Evolutionary conservation across 768 basidiomycete genomes (phyloP), one percentile per base, ranked within the genome.

Genomic region (Russula griseocarnosa): DNA sequence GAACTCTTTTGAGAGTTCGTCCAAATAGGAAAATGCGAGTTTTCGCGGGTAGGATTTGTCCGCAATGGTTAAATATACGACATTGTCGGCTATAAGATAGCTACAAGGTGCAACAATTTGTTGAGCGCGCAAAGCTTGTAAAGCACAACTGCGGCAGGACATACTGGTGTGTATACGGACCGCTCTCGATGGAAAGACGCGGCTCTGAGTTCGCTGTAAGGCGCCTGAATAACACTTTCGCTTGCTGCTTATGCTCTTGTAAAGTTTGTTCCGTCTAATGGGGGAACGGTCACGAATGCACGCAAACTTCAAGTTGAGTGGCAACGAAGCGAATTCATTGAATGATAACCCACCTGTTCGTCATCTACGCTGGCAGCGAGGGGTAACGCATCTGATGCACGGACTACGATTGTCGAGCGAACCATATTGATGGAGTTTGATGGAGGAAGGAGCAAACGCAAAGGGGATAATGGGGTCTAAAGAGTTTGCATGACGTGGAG

Each of bases 11-110:
- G 92, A 90, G 50, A 99, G 81, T 76, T 99, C 97, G 69, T 98
- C 94, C 55, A 99, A 83, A 76, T 94, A 99, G 9, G 94, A 94
- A 77, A 99, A 99, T 1, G 94, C 94, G 38, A 98, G 85, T 75
- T 98, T 98, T 65, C 96, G 83, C 24, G 94, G 94, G 77, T 98
- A 98, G 5, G 94, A 95, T 74, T 94, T 93, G 79, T 98, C 97
- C 42, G 94, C 87, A 73, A 99, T 93, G 63, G 91, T 88, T 67
- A 98, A 82, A 77, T 94, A 99, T 59, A 96, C 90, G 63, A 98
- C 94, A 77, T 94, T 93, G 71, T 95, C 89, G 49, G 85, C 75
- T 69, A 99, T 96, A 69, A 98, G 86, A 81, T 99, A 99, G 78
- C 96, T 98, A 72, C 22, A 50, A 52, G 7, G 47, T 4, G 54